These are phyloP conservation scores for Phyllosticta capitalensis DNA, from an alignment of 2,329 filamentous ascomycete species.

Conservation along the genomic window DNA sequence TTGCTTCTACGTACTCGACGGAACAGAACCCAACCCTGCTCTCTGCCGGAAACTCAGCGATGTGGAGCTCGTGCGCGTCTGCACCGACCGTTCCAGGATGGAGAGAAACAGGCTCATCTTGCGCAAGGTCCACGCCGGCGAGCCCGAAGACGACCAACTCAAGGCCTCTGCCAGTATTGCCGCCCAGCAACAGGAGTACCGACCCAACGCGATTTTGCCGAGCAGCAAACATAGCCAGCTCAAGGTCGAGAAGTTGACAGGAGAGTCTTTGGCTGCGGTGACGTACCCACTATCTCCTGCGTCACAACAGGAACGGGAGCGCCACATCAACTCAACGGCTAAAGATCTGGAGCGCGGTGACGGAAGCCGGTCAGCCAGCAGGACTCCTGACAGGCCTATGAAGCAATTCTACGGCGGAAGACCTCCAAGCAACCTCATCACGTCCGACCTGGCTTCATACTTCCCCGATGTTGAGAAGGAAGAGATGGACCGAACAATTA, in stretches of 20 bases:
- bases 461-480: constrained; percentile 92
- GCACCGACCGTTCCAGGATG: constrained; percentile 72
- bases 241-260: constrained; percentile 82
- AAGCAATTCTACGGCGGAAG: constrained; percentile 84
- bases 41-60: constrained; percentile 78
- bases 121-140: constrained; percentile 82
- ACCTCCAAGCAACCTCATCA: constrained; percentile 93
- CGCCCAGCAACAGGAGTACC: constrained; percentile 67
- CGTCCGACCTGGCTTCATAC: constrained; percentile 90
- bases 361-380: constrained; percentile 22
- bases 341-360: constrained; percentile 39
- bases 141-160: constrained; percentile 79
- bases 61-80: constrained; percentile 80
- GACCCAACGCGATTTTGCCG: constrained; percentile 49
- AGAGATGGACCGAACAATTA: constrained; percentile 90
- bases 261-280: constrained; percentile 76
- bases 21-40: constrained; percentile 69
- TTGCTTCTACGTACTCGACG: constrained; percentile 90
- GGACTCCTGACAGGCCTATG: constrained; percentile 43
- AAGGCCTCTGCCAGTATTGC: constrained; percentile 82
- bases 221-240: constrained; percentile 68
- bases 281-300: constrained; percentile 81
- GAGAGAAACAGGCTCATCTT: constrained; percentile 88
- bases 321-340: constrained; percentile 47
- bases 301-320: constrained; percentile 55